Percentiles rank a stretch among this genome's conserved stretches.
These are phyloP conservation scores for Fusarium vanettenii DNA, from an alignment of 2,329 filamentous ascomycete species.

Conservation along the genomic window DNA sequence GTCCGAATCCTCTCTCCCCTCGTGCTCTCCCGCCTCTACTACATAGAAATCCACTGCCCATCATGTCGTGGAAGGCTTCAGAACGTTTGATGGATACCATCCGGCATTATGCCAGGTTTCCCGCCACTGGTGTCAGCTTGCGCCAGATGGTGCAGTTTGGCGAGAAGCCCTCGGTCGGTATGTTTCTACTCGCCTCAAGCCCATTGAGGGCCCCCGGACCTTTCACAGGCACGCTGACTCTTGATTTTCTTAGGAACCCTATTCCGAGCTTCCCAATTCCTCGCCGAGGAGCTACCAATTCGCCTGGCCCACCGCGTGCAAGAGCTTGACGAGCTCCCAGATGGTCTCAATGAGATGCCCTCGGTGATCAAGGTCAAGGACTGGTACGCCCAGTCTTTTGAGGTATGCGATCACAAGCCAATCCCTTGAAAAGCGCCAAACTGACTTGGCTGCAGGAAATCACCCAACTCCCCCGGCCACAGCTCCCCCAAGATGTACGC, in stretches of 20 bases:
- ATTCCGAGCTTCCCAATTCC: slow-evolving; percentile 97
- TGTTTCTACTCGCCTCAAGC: slow-evolving; percentile 80
- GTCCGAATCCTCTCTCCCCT: slow-evolving; percentile 31
- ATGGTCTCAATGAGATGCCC: slow-evolving; percentile 97
- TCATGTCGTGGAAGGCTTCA: slow-evolving; percentile 94
- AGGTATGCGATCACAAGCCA: slow-evolving; percentile 67
- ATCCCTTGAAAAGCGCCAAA: background rate
- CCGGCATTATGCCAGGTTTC: slow-evolving; percentile 96
- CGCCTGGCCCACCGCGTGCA: slow-evolving; percentile 95
- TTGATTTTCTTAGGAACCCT: slow-evolving; percentile 76
- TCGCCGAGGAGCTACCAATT: slow-evolving; percentile 97
- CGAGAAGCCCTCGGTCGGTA: slow-evolving; percentile 90
- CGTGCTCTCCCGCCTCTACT: slow-evolving; percentile 13
- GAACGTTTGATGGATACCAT: slow-evolving; percentile 96
- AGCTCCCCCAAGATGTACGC: slow-evolving; percentile 79
- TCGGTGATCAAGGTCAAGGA: slow-evolving; percentile 95
- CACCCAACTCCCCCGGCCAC: slow-evolving; percentile 83
- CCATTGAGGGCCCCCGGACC: slow-evolving; percentile 86
- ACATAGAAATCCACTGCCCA: slow-evolving; percentile 34
- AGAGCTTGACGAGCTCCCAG: slow-evolving; percentile 90
- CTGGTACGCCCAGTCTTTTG: slow-evolving; percentile 99
- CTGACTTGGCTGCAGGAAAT: slow-evolving; percentile 75
- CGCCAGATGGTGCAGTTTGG: slow-evolving; percentile 99
- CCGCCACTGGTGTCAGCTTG: slow-evolving; percentile 94
- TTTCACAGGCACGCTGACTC: slow-evolving; percentile 13